phyloP scores from a whole-genome alignment of 2,329 filamentous ascomycete genomes.

The Penicillium decumbens region DNA sequence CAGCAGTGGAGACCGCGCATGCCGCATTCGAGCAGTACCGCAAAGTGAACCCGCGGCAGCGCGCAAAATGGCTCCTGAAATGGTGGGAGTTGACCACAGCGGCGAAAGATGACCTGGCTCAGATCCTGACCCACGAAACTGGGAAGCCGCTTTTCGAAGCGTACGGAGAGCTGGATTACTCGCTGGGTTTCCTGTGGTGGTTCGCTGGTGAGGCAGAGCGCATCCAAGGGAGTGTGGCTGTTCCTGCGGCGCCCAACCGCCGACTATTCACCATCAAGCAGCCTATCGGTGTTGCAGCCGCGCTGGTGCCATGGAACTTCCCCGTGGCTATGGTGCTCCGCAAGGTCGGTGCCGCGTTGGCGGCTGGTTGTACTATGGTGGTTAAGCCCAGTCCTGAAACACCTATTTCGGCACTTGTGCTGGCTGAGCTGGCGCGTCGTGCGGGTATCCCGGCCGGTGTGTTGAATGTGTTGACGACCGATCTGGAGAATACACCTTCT shows the following conservation, averaged over 20 bases:
- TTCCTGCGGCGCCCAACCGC: constrained; percentile 57
- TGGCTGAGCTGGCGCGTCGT: constrained; percentile 51
- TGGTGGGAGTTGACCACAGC: constrained; percentile 63
- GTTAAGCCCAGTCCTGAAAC: constrained; percentile 68
- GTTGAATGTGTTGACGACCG: constrained; percentile 57
- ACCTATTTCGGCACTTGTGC: constrained; percentile 52
- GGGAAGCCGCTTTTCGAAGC: constrained; percentile 56
- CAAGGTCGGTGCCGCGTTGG: constrained; percentile 64
- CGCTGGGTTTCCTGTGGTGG: constrained; percentile 53
- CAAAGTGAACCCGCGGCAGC: constrained; percentile 56
- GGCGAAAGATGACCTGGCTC: constrained; percentile 59
- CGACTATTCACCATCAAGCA: constrained; percentile 70
- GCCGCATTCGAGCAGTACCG: constrained; percentile 58
- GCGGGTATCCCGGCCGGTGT: constrained; percentile 58
- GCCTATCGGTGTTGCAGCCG: constrained; percentile 64
- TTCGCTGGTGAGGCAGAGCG: constrained; percentile 59
- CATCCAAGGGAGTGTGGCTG: constrained; percentile 58
- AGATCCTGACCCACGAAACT: constrained; percentile 59
- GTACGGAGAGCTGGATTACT: constrained; percentile 54
- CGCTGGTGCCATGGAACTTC: constrained; percentile 70
- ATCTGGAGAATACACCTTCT: constrained; percentile 38
- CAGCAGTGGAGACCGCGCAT: constrained; percentile 56
- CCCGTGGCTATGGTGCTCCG: constrained; percentile 64
- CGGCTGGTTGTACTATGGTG: constrained; percentile 70
- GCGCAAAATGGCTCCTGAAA: constrained; percentile 59